phyloP scores from a whole-genome alignment of 305 asterid species.

The Fraxinus nigra region DNA sequence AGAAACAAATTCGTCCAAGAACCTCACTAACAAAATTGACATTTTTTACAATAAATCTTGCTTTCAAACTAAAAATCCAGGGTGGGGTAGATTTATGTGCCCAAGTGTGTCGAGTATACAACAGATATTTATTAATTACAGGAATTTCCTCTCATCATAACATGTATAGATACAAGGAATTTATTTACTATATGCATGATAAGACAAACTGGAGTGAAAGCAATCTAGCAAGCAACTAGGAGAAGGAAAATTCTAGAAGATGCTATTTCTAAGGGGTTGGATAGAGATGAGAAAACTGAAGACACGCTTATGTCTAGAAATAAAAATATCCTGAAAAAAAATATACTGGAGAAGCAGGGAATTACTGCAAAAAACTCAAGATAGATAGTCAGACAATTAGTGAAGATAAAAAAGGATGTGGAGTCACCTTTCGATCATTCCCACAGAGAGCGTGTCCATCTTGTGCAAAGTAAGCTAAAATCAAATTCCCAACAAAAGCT shows the following conservation, averaged over 20 bases:
- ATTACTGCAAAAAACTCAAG: not conserved
- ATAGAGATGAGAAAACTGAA: not conserved
- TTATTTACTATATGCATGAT: not conserved
- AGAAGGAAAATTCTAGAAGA: not conserved
- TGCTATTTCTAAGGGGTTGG: not conserved
- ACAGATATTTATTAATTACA: not conserved
- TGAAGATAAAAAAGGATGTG: conserved; percentile 2
- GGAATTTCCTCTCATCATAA: not conserved
- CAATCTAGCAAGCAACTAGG: not conserved
- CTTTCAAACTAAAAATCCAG: not conserved
- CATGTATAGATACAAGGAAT: not conserved
- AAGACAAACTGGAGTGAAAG: not conserved
- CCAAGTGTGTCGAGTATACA: not conserved
- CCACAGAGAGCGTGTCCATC: conserved; percentile 74
- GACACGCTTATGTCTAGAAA: not conserved
- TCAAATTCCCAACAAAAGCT: conserved; percentile 85
- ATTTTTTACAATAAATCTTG: not conserved
- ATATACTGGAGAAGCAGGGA: not conserved
- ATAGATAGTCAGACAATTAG: not conserved
- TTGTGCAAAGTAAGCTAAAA: conserved; percentile 89
- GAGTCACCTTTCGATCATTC: conserved; percentile 65
- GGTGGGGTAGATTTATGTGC: not conserved
- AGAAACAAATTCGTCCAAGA: not conserved
- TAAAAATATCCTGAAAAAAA: not conserved
- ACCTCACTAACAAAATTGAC: not conserved